phyloP scores from a whole-genome alignment of 2,329 filamentous ascomycete species.

The Teratosphaeria pseudoeucalypti region DNA sequence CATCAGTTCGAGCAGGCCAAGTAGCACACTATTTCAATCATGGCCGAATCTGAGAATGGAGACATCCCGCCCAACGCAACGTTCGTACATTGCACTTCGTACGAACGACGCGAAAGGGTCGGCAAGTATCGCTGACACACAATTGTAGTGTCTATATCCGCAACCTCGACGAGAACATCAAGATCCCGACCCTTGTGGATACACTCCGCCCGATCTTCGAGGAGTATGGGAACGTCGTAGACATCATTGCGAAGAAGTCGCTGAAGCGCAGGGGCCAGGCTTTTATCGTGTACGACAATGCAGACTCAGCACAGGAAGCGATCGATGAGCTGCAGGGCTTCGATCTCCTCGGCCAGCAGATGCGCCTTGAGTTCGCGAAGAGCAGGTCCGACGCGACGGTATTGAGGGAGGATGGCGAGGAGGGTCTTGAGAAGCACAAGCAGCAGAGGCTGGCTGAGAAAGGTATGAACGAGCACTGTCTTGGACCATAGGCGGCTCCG shows the following conservation, averaged over 20 bases:
- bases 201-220: slow-evolving; percentile 69
- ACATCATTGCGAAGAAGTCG: slow-evolving; percentile 81
- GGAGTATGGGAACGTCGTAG: slow-evolving; percentile 76
- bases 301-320: slow-evolving; percentile 68
- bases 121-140: slow-evolving; percentile 11
- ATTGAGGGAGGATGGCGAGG: slow-evolving; percentile 56
- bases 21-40: slow-evolving; percentile 2
- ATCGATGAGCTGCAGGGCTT: slow-evolving; percentile 89
- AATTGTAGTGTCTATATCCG: slow-evolving; percentile 36
- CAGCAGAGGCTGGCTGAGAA: slow-evolving; percentile 76
- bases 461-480: slow-evolving; percentile 42
- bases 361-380: slow-evolving; percentile 73
- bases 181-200: slow-evolving; percentile 64
- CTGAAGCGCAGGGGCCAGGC: slow-evolving; percentile 90
- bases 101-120: slow-evolving; percentile 22
- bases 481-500: slow-evolving; percentile 30
- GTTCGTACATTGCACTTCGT: slow-evolving; percentile 34
- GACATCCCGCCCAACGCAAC: slow-evolving; percentile 26
- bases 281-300: slow-evolving; percentile 78
- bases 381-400: slow-evolving; percentile 83
- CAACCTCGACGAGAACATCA: slow-evolving; percentile 88
- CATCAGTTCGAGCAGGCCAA: not conserved
- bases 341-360: slow-evolving; percentile 82
- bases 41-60: slow-evolving; percentile 4
- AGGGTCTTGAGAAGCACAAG: slow-evolving; percentile 85